Percentiles rank a stretch among this genome's conserved stretches.
phyloP scores from a whole-genome alignment of 257 asterid genomes.

The Marsdenia floribunda region DNA sequence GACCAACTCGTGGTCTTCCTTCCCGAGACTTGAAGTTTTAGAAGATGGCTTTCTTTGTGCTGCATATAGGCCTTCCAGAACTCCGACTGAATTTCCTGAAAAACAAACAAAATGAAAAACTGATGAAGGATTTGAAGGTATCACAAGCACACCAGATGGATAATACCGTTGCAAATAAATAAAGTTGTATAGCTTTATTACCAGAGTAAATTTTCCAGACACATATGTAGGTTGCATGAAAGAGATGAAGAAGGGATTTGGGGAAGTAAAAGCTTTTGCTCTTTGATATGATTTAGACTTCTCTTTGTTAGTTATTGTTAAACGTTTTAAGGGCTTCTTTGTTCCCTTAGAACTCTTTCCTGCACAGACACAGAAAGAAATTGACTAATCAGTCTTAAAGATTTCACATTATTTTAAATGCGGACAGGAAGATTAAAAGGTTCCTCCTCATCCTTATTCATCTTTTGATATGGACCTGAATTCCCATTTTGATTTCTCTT shows the following conservation, averaged over 20 bases:
- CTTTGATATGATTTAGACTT: conserved; percentile 10
- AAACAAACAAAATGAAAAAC: background rate
- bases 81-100: conserved; percentile 1
- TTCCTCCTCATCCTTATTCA: background rate
- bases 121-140: background rate
- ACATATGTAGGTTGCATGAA: conserved; percentile 17
- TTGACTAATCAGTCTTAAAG: no score
- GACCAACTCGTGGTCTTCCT: conserved; percentile 5
- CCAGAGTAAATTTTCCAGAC: no score
- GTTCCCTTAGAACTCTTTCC: background rate
- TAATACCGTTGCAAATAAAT: no score
- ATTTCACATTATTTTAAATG: no score
- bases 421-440: no score
- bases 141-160: no score
- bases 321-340: background rate
- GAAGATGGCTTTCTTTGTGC: background rate
- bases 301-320: background rate
- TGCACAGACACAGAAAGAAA: background rate
- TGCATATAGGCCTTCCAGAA: background rate
- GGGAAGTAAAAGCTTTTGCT: conserved; percentile 9
- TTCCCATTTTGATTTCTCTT: background rate
- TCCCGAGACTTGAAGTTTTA: background rate
- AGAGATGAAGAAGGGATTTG: conserved; percentile 11
- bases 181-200: background rate
- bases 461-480: no score